These are phyloP conservation scores for Lactarius indigo DNA, from an alignment of 768 basidiomycete species.

Conservation along the genomic window DNA sequence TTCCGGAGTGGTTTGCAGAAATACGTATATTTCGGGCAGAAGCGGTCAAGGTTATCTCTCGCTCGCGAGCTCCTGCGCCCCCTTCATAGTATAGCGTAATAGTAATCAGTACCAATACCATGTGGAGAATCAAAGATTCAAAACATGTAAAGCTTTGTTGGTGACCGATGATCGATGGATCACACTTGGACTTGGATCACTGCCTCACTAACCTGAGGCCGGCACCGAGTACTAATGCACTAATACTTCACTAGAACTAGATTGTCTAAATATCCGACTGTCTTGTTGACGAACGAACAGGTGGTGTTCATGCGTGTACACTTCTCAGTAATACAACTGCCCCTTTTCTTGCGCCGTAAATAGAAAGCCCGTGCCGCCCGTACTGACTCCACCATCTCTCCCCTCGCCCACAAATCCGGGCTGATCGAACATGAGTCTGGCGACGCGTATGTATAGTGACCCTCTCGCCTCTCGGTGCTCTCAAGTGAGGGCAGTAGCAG, in stretches of 20 bases:
- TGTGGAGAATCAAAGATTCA: too few species aligned
- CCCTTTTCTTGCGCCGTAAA: background rate
- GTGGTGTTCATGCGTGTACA: background rate
- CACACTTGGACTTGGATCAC: too few species aligned
- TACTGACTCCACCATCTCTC: too few species aligned
- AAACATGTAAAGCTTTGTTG: too few species aligned
- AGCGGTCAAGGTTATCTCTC: background rate
- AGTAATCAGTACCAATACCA: too few species aligned
- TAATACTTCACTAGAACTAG: too few species aligned
- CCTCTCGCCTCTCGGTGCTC: conserved; percentile 54
- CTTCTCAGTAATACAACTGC: background rate
- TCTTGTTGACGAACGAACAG: background rate
- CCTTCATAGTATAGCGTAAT: background rate
- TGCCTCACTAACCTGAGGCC: too few species aligned
- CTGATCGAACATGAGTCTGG: conserved; percentile 45
- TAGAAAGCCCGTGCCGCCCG: too few species aligned
- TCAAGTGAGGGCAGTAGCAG: conserved; percentile 31
- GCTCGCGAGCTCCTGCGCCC: background rate
- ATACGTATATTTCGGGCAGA: background rate
- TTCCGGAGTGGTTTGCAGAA: background rate
- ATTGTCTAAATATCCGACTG: too few species aligned
- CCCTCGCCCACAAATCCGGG: conserved; percentile 2
- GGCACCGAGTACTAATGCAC: too few species aligned
- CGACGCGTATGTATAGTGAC: conserved; percentile 54
- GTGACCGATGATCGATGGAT: too few species aligned